Evolutionary conservation across 306 rosid species (phyloP).

Genomic region (Alnus rubra): DNA sequence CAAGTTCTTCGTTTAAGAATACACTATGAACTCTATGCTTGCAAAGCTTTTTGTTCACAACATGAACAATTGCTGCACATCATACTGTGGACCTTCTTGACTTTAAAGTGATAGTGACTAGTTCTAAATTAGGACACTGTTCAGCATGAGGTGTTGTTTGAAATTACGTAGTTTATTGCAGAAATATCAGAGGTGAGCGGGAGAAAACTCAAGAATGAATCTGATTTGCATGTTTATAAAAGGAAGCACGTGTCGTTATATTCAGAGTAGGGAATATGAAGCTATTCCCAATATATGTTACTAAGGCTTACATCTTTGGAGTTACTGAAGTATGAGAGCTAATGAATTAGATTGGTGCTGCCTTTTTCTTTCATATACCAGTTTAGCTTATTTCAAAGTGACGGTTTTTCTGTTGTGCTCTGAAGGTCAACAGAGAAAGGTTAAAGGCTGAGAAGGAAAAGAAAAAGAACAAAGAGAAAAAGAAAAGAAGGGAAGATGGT

Average conservation of each 20-base stretch:
- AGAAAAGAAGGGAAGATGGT: neutral
- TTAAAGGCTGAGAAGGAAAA: neutral
- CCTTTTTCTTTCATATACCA: neutral
- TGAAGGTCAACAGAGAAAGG: conserved; percentile 23
- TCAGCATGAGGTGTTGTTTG: neutral
- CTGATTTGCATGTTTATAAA: too few relatives aligned
- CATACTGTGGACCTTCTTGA: neutral
- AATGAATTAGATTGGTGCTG: neutral
- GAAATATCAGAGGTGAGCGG: too few relatives aligned
- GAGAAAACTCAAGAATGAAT: too few relatives aligned
- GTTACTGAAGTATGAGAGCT: neutral
- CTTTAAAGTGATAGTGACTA: neutral
- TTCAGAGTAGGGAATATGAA: neutral
- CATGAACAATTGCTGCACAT: neutral
- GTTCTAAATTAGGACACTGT: neutral
- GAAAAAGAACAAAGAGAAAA: conserved; percentile 3
- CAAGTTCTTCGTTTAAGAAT: neutral
- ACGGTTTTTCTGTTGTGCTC: neutral
- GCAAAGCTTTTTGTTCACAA: too few relatives aligned
- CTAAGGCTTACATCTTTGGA: neutral
- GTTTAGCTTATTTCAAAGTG: neutral
- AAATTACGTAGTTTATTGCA: too few relatives aligned
- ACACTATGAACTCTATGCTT: neutral
- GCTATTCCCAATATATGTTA: neutral
- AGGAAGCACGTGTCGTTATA: too few relatives aligned